phyloP scores from a whole-genome alignment of 306 rosid species.

The Acmispon strigosus region DNA sequence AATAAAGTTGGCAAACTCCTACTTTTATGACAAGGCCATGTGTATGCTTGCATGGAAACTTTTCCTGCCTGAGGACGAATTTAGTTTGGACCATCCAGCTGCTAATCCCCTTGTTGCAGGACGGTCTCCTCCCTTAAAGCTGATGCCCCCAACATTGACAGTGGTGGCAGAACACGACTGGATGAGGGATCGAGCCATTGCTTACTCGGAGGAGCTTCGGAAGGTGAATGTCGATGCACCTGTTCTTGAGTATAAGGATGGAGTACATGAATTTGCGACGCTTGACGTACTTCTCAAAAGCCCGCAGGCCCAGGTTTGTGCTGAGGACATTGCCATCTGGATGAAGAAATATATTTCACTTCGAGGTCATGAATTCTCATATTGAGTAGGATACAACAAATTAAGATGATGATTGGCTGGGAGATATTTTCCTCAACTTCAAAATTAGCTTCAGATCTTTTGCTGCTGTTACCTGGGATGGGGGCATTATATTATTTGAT shows the following conservation, averaged over 20 bases:
- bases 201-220: constrained; percentile 94
- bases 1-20: constrained; percentile 86
- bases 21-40: constrained; percentile 91
- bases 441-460: constrained; percentile 20
- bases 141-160: constrained; percentile 96
- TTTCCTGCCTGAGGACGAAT: constrained; percentile 81
- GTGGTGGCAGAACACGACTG: constrained; percentile 94
- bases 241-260: constrained; percentile 85
- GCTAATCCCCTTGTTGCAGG: constrained; percentile 80
- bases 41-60: constrained; percentile 90
- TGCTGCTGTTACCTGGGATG: constrained; percentile 22
- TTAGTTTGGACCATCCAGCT: constrained; percentile 81
- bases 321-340: constrained; percentile 96
- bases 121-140: constrained; percentile 73
- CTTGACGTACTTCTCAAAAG: constrained; percentile 91
- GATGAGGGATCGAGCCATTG: constrained; percentile 99
- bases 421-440: constrained; percentile 2
- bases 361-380: constrained; percentile 94
- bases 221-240: constrained; percentile 87
- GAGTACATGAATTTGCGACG: constrained; percentile 92
- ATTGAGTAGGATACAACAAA: constrained; percentile 39
- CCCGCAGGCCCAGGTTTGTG: constrained; percentile 89
- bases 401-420: constrained; percentile 14
- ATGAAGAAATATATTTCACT: constrained; percentile 82
- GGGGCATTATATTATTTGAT: constrained; percentile 16